Conservation (phyloP, 345 rosid genomes). For the Bruguiera gymnorhiza region DNA sequence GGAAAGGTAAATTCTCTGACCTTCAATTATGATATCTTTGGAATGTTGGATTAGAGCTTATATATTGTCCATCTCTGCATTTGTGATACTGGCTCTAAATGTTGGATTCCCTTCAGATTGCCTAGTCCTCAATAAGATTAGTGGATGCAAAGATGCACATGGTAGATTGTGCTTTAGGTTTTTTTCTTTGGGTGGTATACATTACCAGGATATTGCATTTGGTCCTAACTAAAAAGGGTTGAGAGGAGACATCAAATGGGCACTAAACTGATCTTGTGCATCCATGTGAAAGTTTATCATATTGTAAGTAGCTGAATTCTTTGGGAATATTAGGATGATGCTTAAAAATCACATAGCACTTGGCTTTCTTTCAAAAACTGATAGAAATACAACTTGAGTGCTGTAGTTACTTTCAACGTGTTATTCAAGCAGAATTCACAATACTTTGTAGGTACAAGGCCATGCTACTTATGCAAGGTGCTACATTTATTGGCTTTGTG, state of each 20-base stretch:
- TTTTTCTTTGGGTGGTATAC: background rate
- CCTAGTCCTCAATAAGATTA: background rate
- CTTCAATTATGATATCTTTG: background rate
- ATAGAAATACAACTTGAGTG: constrained; percentile 1
- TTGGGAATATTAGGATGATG: background rate
- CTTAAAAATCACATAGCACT: background rate
- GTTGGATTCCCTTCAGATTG: background rate
- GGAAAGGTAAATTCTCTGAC: constrained; percentile 62
- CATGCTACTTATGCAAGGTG: background rate
- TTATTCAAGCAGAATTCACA: background rate
- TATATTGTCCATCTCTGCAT: background rate
- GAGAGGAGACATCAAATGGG: no score
- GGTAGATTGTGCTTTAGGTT: background rate
- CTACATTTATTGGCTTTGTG: constrained; percentile 18
- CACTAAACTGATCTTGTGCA: background rate
- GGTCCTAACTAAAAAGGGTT: background rate
- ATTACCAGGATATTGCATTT: background rate
- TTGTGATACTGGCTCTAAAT: background rate
- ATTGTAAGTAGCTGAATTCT: background rate
- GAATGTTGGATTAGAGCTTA: background rate
- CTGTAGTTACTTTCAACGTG: background rate
- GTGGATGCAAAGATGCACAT: constrained; percentile 8
- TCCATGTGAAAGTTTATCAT: background rate
- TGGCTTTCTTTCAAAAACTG: background rate
- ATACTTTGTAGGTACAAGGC: background rate